Evolutionary conservation across 2,329 filamentous ascomycete genomes (phyloP).

Genomic region (Chaetomiaceae sp.): DNA sequence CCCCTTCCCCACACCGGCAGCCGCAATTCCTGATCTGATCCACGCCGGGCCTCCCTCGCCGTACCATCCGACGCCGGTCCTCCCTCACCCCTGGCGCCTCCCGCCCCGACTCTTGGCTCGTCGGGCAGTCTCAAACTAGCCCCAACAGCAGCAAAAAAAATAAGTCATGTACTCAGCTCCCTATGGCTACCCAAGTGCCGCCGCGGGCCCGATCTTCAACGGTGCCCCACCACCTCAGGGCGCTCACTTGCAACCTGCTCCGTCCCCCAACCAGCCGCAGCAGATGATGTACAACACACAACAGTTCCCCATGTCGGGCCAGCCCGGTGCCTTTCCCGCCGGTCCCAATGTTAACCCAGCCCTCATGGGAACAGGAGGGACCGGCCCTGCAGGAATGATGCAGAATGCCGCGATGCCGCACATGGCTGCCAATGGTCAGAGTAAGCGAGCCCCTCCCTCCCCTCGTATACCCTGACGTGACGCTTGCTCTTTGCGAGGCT

Average conservation of each 20-base stretch:
- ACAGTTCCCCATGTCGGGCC: conserved; percentile 52
- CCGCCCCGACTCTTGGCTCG: conserved; percentile 23
- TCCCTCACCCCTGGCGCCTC: conserved; percentile 17
- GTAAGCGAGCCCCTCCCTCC: conserved; percentile 39
- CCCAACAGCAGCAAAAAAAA: conserved; percentile 18
- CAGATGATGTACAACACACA: conserved; percentile 58
- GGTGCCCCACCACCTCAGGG: conserved; percentile 45
- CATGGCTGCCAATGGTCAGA: conserved; percentile 56
- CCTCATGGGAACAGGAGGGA: conserved; percentile 51
- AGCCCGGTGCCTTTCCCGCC: conserved; percentile 43
- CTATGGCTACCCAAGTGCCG: conserved; percentile 51
- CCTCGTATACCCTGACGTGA: not conserved
- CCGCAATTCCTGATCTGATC: conserved; percentile 28
- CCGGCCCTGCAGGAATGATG: conserved; percentile 57
- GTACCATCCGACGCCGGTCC: conserved; percentile 16
- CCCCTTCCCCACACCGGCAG: conserved; percentile 26
- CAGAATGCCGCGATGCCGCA: conserved; percentile 55
- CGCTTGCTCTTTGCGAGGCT: conserved; percentile 18
- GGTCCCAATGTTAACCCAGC: conserved; percentile 45
- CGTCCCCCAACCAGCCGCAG: conserved; percentile 39
- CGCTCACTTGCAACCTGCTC: conserved; percentile 43
- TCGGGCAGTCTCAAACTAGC: conserved; percentile 19
- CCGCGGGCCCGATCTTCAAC: conserved; percentile 49
- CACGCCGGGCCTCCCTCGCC: conserved; percentile 23
- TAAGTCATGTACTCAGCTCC: conserved; percentile 53